Conservation (phyloP, 768 basidiomycete genomes). For the Boletus insuetus region DNA sequence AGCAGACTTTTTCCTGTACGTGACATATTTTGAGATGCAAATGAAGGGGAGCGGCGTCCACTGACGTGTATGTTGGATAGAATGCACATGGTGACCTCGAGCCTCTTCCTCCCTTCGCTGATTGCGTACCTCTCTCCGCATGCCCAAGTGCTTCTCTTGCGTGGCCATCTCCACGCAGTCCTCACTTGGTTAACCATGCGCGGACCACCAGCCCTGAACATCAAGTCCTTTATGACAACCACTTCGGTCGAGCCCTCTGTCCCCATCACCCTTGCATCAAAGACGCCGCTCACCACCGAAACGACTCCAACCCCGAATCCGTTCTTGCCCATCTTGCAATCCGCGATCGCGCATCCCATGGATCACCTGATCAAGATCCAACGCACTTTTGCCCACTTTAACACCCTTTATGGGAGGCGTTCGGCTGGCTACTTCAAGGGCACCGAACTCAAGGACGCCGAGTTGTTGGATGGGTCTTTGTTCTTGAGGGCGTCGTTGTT, state of each 20-base stretch:
- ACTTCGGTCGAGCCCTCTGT: constrained; percentile 21
- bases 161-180: constrained; percentile 23
- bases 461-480: constrained; percentile 35
- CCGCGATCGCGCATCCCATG: constrained; percentile 33
- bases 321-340: constrained; percentile 41
- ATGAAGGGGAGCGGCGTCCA: no score
- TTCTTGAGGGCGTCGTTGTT: constrained; percentile 32
- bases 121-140: constrained; percentile 13
- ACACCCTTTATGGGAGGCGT: constrained; percentile 29
- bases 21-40: not conserved
- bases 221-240: constrained; percentile 30
- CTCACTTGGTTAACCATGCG: constrained; percentile 31
- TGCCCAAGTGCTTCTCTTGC: constrained; percentile 28
- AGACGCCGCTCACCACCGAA: constrained; percentile 8
- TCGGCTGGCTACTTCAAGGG: constrained; percentile 26
- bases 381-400: constrained; percentile 34
- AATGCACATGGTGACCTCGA: no score
- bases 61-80: constrained; percentile 8
- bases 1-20: constrained; percentile 51
- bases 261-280: not conserved
- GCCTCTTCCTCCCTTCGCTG: constrained; percentile 30
- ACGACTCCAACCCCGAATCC: constrained; percentile 31
- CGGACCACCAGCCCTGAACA: constrained; percentile 30
- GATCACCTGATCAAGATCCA: constrained; percentile 37
- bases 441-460: constrained; percentile 32